Base-by-base conservation (phyloP, 176 grass and related monocot species). In the Ananas comosus region DNA sequence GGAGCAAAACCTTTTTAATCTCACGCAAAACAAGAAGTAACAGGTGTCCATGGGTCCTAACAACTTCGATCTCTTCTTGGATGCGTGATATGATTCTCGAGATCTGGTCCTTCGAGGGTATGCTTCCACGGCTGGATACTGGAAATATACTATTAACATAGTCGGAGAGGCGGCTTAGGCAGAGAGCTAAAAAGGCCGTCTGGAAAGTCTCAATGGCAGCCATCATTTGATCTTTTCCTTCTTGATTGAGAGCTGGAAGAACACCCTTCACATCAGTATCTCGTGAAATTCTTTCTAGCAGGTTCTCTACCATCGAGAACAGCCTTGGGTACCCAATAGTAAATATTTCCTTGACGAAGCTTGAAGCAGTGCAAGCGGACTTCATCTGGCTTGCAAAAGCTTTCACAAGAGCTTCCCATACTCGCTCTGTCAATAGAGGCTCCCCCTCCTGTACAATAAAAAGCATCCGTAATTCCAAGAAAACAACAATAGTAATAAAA, bases 331-430 rank as follows among this genome's bases (percentile, higher is more conserved):
- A 99, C 12, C 90, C 94, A 77, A 93, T 79, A 66, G 94, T 99
- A 83, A 99, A 99, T 77, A 92, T 85, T 88, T 99, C 94, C 76
- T 99, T 99, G 63, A 93, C 94, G 80, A 99, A 99, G 68, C 94
- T 99, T 58, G 94, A 99, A 0, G 87, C 94, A 1, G 87, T 93
- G 66, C 90, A 91, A 57, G 87, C 76, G 67, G 94, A 93, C 76
- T 93, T 99, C 82, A 99, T 89, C 83, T 99, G 94, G 64, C 56
- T 88, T 70, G 89, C 89, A 78, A 99, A 99, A 53, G 90, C 87
- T 74, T 93, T 99, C 13, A 99, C 94, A 79, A 99, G 77, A 6
- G 94, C 94, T 78, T 99, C 89, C 94, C 94, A 99, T 28, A 99
- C 94, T 67, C 89, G 83, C 73, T 99, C 94, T 71, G 94, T 99